These are phyloP conservation scores for Malassezia nana DNA, from an alignment of 1,284 basidiomycete species.

Conservation along the genomic window DNA sequence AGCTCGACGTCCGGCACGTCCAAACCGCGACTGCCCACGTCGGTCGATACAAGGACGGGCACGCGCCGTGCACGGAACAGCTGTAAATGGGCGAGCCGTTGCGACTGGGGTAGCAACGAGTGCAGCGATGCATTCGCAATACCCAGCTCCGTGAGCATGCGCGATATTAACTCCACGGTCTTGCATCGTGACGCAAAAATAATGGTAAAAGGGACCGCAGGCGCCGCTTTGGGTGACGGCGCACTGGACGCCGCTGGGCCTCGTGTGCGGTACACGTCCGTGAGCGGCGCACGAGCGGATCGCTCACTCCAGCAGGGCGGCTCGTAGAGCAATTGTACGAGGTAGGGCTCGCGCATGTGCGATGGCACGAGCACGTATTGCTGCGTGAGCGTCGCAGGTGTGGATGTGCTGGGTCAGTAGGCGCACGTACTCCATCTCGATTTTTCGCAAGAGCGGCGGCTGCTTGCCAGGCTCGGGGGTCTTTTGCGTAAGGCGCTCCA, in stretches of 20 bases:
- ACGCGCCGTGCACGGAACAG: conserved; percentile 66
- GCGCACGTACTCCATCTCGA: conserved; percentile 53
- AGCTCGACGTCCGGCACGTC: conserved; percentile 65
- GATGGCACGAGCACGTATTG: conserved; percentile 86
- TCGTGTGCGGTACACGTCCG: conserved; percentile 1
- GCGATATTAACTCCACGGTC: conserved; percentile 67
- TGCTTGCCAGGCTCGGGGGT: conserved; percentile 70
- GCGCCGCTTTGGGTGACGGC: background rate
- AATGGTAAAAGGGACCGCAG: conserved; percentile 65
- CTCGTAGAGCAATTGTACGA: conserved; percentile 77
- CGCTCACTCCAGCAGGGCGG: conserved; percentile 52
- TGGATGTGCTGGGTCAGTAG: conserved; percentile 56
- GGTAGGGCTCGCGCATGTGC: conserved; percentile 84
- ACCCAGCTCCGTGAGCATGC: conserved; percentile 60
- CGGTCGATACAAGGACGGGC: conserved; percentile 43
- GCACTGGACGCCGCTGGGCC: background rate
- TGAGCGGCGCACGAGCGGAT: background rate
- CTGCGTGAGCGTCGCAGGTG: conserved; percentile 72
- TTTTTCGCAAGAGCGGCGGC: conserved; percentile 76
- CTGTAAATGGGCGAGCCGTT: conserved; percentile 70
- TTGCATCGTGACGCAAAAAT: conserved; percentile 82
- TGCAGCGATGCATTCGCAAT: conserved; percentile 83
- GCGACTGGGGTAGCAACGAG: conserved; percentile 80
- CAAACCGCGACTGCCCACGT: conserved; percentile 46
- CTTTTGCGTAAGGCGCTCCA: conserved; percentile 67